Conservation (phyloP, 2,329 filamentous ascomycete genomes). For the Purpureocillium takamizusanense region DNA sequence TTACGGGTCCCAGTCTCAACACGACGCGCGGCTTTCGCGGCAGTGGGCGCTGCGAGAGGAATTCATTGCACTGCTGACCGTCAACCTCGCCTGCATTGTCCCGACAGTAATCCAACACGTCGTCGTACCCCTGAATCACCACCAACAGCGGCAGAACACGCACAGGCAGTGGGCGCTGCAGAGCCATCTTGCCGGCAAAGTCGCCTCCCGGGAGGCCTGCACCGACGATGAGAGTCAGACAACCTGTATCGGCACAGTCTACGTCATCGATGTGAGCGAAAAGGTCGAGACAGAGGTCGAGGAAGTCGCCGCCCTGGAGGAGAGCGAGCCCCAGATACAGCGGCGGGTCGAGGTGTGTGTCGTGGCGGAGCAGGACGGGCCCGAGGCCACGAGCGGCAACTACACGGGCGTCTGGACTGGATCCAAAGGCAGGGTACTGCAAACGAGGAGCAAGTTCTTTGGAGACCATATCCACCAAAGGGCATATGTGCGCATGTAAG, state of each 20-base stretch:
- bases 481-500: neutral
- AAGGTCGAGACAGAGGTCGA: neutral
- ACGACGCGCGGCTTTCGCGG: neutral
- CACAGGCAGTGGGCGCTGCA: neutral
- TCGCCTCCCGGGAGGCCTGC: too few relatives aligned
- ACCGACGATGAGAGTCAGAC: slow-evolving; percentile 5
- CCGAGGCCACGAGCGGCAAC: slow-evolving; percentile 7
- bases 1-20: neutral
- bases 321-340: slow-evolving; percentile 4
- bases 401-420: slow-evolving; percentile 14
- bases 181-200: too few relatives aligned
- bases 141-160: neutral
- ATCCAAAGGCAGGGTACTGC: slow-evolving; percentile 3
- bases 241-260: slow-evolving; percentile 3
- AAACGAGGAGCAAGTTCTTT: slow-evolving; percentile 10
- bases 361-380: slow-evolving; percentile 3
- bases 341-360: slow-evolving; percentile 8
- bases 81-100: slow-evolving; percentile 1
- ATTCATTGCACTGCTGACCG: neutral
- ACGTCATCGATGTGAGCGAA: neutral
- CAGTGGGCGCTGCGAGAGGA: slow-evolving; percentile 4
- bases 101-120: too few relatives aligned
- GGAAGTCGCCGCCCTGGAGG: neutral
- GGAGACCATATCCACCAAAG: slow-evolving; percentile 11
- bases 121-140: too few relatives aligned